Evolutionary conservation across 169 alveolate species (phyloP), one percentile per base, ranked within the genome.

Genomic region (Plasmodium sp.): DNA sequence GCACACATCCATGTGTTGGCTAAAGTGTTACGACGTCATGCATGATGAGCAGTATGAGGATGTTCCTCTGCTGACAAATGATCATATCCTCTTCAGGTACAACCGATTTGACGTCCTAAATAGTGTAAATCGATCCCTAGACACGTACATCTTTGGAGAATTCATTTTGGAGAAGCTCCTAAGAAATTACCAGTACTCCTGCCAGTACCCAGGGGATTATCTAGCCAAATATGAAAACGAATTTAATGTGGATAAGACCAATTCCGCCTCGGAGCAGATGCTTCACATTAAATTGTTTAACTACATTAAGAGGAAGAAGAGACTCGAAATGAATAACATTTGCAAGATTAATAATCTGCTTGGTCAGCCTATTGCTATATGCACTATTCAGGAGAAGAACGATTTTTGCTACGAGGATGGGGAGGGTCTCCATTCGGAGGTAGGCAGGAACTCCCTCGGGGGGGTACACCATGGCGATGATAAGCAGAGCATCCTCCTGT

Each of bases 291-390:
- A 90, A 81, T 81, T 90, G 74, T 90, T 90, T 81, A 79, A 90
- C 39, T 90, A 81, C 45, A 90, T 90, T 43, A 90, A 90, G 43
- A 90, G 74, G 67, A 90, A 90, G 36, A 90, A 90, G 72, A 90
- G 90, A 90, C 54, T 81, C 45, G 94, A 90, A 90, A 90, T 90
- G 94, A 81, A 58, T 80, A 80, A 90, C 14, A 90, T 90, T 41
- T 81, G 92, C 14, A 90, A 90, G 51, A 80, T 90, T 39, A 90
- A 90, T 54, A 90, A 90, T 81, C 71, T 90, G 71, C 74, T 90
- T 43, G 94, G 94, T 31, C 94, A 90, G 56, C 94, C 94, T n/a
- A 81, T 90, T 80, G 94, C 94, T 43, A 81, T 90, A 62, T 81
- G 90, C 43, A 90, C 94, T n/a, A 51, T 86, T 77, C 71, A 27